Base-by-base conservation (phyloP, 2,329 filamentous ascomycete species). In the Amylocarpus encephaloides region DNA sequence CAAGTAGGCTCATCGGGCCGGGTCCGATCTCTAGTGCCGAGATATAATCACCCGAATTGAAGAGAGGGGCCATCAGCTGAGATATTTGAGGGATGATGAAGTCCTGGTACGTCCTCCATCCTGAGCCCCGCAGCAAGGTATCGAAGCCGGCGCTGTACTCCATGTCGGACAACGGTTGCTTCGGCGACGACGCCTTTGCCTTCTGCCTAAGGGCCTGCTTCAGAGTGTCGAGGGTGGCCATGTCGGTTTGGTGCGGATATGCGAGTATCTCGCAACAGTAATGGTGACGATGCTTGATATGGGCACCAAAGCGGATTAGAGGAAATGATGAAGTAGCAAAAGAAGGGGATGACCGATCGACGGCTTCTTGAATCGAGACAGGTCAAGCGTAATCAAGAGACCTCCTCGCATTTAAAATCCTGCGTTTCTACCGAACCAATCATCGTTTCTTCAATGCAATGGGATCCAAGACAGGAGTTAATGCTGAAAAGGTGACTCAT, bases 21-120 rank as follows among this genome's bases (percentile, higher is more conserved):
- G 81, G 77, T 55, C 78, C 78, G 44, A 83, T 75, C 57, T 84
- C 81, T 5, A 84, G 68, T 13, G 74, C 71, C 3, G 79, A 81
- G 53, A 83, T 64, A 11, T 59, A 42, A 22, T 5, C 44, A 29
- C 67, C 69, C 5, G 72, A 72, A 33, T 66, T 59, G 55, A 74
- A 62, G 32, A 78, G 65, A 48, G 69, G 42, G 16, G 42, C 18
- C 40, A 60, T 38, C 11, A 58, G 46, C 33, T 56, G 43, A 52
- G 51, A 54, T 33, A 59, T 43, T 51, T 61, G 54, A 46, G 57
- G 57, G 34, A 61, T 58, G 38, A 59, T 57, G 42, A 59, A 61
- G n/a, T 59, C 55, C 50, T 59, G 46, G 36, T 61, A 61, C 4
- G 57, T 59, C 30, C 15, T 51, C 48, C 47, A 57, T 57, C 47